Evolutionary conservation across 345 rosid species (phyloP).

Genomic region (Euphorbia lathyris): DNA sequence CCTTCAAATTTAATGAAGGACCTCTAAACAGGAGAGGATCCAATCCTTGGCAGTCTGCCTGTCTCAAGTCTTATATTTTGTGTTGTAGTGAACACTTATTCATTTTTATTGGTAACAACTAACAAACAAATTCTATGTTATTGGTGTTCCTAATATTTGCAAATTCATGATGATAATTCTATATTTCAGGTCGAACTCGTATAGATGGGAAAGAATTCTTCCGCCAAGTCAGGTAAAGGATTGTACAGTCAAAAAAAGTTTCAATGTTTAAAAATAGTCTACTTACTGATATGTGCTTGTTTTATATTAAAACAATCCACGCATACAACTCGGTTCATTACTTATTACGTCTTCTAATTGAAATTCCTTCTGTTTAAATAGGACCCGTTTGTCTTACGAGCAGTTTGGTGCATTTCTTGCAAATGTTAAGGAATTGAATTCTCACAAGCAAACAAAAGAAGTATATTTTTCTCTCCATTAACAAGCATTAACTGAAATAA

Average conservation of each 20-base stretch:
- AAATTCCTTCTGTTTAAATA: constrained; percentile 22
- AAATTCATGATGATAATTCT: background rate
- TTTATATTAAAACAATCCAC: background rate
- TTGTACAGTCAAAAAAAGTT: background rate
- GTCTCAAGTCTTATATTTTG: background rate
- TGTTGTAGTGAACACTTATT: background rate
- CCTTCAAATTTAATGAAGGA: no score
- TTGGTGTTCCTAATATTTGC: background rate
- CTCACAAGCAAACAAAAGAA: constrained; percentile 88
- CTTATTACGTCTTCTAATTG: background rate
- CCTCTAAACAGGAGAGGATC: no score
- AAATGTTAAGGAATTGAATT: constrained; percentile 89
- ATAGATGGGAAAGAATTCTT: constrained; percentile 96
- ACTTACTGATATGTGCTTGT: background rate
- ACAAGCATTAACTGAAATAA: background rate
- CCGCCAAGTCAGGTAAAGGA: constrained; percentile 85
- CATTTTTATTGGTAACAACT: background rate
- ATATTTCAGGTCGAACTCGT: constrained; percentile 63
- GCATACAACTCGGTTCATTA: background rate
- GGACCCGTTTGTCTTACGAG: constrained; percentile 77
- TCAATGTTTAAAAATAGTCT: background rate
- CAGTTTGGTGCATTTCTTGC: constrained; percentile 90
- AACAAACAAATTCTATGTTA: background rate
- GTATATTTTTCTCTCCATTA: constrained; percentile 26
- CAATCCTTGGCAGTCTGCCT: no score